Evolutionary conservation across 345 rosid genomes (phyloP), one percentile per base, ranked within the genome.

Genomic region (Hibiscus syriacus): DNA sequence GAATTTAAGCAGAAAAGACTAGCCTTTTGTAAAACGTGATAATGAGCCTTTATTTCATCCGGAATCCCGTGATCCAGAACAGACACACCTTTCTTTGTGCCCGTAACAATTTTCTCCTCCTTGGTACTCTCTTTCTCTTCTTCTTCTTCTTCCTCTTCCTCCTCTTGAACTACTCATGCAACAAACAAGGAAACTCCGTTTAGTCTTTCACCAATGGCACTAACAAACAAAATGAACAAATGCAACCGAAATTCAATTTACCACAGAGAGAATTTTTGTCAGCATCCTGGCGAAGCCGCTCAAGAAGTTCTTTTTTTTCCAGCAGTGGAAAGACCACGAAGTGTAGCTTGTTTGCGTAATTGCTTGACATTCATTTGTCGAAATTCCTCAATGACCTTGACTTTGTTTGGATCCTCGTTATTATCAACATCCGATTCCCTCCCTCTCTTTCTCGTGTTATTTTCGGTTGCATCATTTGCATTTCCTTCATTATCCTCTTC

Each of bases 41-140:
- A 90, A 64, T 81, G 78, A 22, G 79, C 81, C 83, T 88, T 88
- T 67, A 90, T 78, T 41, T 87, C 77, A 74, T 90, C 92, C 6
- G 98, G 85, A 68, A 88, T 80, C 83, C 89, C 86, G 34, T 82
- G 85, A 75, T 92, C 94, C 72, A 92, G 75, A 16, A 87, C 92
- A 0, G 89, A 90, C n/a, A 88, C 85, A n/a, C 92, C 92, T 73
- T 90, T 90, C 81, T 82, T 92, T 13, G 89, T 82, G 0, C 87
- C 88, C 1, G 80, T 84, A 20, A 90, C 86, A 6, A 85, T 82
- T 74, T 82, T 88, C 78, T 85, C 90, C 59, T 67, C 71, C 64
- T 71, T 67, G 26, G 30, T 58, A 2, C 75, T 82, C 12, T 73
- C 74, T 20, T 60, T 69, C 41, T 70, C 77, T 68, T 55, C 75